Conservation (phyloP, 2,329 filamentous ascomycete species). For the Ophidiomyces ophidiicola region DNA sequence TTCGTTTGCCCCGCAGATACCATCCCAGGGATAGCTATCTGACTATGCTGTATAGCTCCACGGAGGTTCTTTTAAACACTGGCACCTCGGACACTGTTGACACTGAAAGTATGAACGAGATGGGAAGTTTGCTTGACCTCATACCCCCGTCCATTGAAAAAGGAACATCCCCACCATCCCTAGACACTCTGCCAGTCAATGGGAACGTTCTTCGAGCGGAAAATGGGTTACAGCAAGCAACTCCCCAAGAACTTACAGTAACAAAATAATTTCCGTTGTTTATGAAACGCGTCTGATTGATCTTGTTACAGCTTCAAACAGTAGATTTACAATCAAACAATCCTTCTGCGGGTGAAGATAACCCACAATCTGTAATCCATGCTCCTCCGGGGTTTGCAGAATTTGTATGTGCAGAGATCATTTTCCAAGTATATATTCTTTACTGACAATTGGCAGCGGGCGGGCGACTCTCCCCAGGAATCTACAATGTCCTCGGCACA, state of each 20-base stretch:
- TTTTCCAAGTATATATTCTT: not conserved
- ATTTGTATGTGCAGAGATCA: constrained; percentile 48
- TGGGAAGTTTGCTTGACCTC: not conserved
- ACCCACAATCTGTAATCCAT: constrained; percentile 78
- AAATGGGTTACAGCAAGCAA: not conserved
- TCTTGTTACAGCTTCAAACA: constrained; percentile 24
- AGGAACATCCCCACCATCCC: not conserved
- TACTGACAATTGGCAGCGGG: constrained; percentile 10
- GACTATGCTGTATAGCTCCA: not conserved
- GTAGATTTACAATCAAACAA: constrained; percentile 15
- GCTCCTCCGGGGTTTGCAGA: constrained; percentile 69
- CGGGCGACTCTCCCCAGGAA: constrained; percentile 12
- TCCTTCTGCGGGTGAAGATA: constrained; percentile 41
- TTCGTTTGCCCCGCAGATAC: constrained; percentile 1
- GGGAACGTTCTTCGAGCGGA: not conserved
- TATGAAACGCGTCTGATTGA: constrained; percentile 4
- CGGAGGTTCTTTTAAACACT: not conserved
- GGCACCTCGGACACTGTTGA: not conserved
- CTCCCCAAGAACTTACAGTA: constrained; percentile 8
- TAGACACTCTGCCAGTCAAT: not conserved
- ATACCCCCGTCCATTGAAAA: not conserved
- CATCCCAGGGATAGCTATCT: not conserved
- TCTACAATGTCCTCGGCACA: constrained; percentile 22
- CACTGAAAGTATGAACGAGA: not conserved
- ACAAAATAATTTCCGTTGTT: not conserved